Conservation (phyloP, 257 asterid species). For the Primulina huaijiensis region DNA sequence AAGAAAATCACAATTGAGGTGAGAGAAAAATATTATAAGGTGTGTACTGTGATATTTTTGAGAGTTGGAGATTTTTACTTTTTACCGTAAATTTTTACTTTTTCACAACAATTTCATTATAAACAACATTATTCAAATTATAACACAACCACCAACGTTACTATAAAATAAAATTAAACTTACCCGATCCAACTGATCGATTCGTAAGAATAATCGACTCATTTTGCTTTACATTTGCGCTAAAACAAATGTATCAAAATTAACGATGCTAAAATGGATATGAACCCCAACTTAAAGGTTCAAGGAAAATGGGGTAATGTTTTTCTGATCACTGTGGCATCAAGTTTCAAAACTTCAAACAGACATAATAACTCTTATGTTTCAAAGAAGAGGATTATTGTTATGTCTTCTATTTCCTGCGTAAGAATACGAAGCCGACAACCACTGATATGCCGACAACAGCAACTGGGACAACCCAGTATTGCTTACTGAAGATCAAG, state of each 20-base stretch:
- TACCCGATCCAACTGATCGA: neutral
- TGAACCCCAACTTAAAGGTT: conserved; percentile 20
- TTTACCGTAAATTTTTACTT: no score
- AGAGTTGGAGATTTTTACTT: no score
- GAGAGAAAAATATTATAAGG: no score
- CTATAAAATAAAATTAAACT: neutral
- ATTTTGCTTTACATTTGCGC: no score
- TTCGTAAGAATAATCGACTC: no score
- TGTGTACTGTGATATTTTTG: no score
- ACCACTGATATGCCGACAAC: conserved; percentile 55
- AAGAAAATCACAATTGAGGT: no score
- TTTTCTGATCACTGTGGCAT: conserved; percentile 13
- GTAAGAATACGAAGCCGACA: conserved; percentile 46
- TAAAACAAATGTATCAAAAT: neutral
- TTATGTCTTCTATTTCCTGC: conserved; percentile 45
- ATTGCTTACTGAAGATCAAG: conserved; percentile 51
- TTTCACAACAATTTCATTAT: no score
- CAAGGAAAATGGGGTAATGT: conserved; percentile 16
- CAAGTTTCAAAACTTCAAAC: neutral
- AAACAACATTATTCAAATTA: no score
- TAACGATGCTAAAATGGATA: conserved; percentile 7
- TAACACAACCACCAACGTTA: neutral
- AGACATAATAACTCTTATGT: conserved; percentile 7
- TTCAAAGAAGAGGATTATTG: conserved; percentile 4
- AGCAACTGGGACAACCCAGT: conserved; percentile 63